Percentiles rank a stretch among this genome's conserved stretches.
Conservation (phyloP, 1,284 basidiomycete species). For the Ceratobasidium theobromae region DNA sequence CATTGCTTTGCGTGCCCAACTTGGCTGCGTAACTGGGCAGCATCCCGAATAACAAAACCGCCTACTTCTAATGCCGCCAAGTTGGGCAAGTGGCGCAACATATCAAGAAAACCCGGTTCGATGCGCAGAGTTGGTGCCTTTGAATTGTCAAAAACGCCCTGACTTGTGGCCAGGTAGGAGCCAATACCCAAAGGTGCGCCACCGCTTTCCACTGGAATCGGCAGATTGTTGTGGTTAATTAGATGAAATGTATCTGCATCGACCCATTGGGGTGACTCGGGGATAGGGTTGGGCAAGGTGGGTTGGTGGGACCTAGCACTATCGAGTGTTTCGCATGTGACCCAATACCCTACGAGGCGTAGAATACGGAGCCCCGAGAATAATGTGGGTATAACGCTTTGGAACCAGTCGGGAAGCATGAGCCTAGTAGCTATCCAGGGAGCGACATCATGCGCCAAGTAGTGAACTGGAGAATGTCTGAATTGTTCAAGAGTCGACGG, state of each 20-base stretch:
- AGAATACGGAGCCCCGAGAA: constrained; percentile 17
- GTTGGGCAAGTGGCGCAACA: neutral
- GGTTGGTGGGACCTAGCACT: neutral
- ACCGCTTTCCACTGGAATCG: neutral
- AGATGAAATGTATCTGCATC: neutral
- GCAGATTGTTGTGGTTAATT: neutral
- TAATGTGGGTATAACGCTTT: neutral
- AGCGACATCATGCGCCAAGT: constrained; percentile 17
- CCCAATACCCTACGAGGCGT: constrained; percentile 26
- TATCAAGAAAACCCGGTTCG: neutral
- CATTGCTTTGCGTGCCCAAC: constrained; percentile 4
- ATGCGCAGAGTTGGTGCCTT: neutral
- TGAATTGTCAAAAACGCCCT: neutral
- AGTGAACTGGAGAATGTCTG: neutral
- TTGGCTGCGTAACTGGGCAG: neutral
- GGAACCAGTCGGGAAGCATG: neutral
- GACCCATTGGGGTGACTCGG: neutral
- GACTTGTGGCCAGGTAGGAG: neutral
- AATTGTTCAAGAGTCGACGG: neutral
- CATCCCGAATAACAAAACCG: constrained; percentile 21
- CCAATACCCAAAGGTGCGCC: neutral
- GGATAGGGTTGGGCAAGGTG: neutral
- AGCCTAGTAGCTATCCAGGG: neutral
- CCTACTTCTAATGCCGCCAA: constrained; percentile 16
- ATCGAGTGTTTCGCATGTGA: constrained; percentile 9